Conservation (phyloP, 345 rosid genomes). For the Viola odorata region DNA sequence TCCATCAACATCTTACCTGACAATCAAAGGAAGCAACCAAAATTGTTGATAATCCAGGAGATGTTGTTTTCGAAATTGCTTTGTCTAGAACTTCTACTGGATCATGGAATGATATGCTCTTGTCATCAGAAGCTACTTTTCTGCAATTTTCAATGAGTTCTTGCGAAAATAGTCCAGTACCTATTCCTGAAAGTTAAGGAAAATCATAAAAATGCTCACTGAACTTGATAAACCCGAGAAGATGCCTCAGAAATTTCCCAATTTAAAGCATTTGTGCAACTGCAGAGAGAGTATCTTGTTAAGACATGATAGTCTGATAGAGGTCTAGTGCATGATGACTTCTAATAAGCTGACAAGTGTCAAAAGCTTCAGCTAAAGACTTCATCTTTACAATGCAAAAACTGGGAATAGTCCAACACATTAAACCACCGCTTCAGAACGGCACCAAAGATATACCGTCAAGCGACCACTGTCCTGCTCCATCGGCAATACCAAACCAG, state of each 20-base stretch:
- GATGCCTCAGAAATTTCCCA: neutral
- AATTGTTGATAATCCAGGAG: slow-evolving; percentile 58
- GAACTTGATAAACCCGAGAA: neutral
- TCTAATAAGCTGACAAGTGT: no score
- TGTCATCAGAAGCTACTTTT: slow-evolving; percentile 36
- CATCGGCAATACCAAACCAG: slow-evolving; percentile 84
- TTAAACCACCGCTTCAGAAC: neutral
- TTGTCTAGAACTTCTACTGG: slow-evolving; percentile 45
- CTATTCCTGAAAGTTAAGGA: slow-evolving; percentile 39
- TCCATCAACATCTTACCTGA: slow-evolving; percentile 49
- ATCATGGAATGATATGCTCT: slow-evolving; percentile 26
- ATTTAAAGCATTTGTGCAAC: neutral
- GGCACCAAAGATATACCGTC: slow-evolving; percentile 39
- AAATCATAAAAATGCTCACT: neutral
- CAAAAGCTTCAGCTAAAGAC: no score
- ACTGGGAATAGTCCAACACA: no score
- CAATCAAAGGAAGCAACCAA: slow-evolving; percentile 59
- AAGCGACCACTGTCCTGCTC: slow-evolving; percentile 68
- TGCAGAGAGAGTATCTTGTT: no score
- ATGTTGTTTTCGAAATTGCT: slow-evolving; percentile 47
- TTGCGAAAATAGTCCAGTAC: slow-evolving; percentile 40
- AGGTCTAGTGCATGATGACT: no score
- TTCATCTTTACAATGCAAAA: no score
- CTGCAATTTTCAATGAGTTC: slow-evolving; percentile 52
- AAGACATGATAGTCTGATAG: no score